Percentiles rank a stretch among this genome's conserved stretches.
phyloP scores from a whole-genome alignment of 179 eudicot genomes.

The Gypsophila paniculata region DNA sequence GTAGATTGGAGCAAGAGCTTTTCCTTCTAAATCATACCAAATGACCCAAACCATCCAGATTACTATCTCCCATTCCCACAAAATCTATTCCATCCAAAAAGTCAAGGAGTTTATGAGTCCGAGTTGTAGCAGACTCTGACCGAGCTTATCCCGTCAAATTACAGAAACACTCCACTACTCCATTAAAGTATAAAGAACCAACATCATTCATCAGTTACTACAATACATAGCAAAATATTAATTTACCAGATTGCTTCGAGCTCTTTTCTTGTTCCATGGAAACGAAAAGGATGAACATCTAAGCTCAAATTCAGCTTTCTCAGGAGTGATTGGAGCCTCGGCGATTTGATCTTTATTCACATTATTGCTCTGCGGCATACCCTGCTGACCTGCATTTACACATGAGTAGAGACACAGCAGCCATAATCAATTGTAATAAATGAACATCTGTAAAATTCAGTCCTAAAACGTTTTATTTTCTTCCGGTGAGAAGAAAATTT shows the following conservation, averaged over 20 bases:
- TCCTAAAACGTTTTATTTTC: neutral
- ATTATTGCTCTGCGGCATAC: constrained; percentile 10
- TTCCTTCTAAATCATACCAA: no score
- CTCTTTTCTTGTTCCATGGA: constrained; percentile 16
- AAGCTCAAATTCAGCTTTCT: constrained; percentile 2
- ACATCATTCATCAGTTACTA: neutral
- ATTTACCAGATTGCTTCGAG: constrained; percentile 23
- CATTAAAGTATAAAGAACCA: neutral
- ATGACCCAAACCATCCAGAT: no score
- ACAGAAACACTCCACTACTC: neutral
- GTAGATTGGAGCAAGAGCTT: no score
- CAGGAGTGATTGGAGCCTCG: constrained; percentile 10
- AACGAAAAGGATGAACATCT: constrained; percentile 17
- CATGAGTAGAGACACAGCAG: neutral
- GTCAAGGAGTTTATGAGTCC: no score
- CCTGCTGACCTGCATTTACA: constrained; percentile 22
- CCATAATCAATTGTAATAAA: neutral
- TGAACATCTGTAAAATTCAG: neutral
- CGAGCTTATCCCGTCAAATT: no score
- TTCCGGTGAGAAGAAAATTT: no score
- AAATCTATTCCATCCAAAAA: no score
- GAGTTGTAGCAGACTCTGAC: no score
- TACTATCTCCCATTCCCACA: no score
- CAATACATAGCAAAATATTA: neutral
- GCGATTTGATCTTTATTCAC: neutral